phyloP scores from a whole-genome alignment of 2,329 filamentous ascomycete genomes.

The Monilinia vaccinii-corymbosi region DNA sequence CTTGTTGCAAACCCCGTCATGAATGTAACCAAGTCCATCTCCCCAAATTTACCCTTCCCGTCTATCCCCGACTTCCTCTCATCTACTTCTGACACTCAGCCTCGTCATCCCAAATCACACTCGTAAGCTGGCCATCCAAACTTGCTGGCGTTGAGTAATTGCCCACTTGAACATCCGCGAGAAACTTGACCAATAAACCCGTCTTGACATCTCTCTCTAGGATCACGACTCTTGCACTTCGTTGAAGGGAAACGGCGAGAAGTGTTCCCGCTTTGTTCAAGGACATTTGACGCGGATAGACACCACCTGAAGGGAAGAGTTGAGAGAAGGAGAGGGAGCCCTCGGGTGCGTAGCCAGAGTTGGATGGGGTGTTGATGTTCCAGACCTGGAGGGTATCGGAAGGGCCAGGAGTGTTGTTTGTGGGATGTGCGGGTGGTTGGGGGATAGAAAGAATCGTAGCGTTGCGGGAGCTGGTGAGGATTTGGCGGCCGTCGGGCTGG shows the following conservation, averaged over 20 bases:
- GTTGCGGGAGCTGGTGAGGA: slow-evolving; percentile 60
- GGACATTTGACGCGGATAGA: slow-evolving; percentile 38
- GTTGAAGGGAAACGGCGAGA: slow-evolving; percentile 38
- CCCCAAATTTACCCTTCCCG: no score
- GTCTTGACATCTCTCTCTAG: slow-evolving; percentile 33
- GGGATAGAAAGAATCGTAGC: slow-evolving; percentile 45
- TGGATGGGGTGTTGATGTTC: slow-evolving; percentile 39
- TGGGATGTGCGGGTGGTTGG: slow-evolving; percentile 33
- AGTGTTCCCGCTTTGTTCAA: slow-evolving; percentile 37
- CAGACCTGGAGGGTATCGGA: slow-evolving; percentile 60
- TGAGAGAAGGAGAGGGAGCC: slow-evolving; percentile 36
- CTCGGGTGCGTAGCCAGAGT: slow-evolving; percentile 35
- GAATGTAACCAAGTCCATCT: no score
- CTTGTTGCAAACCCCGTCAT: background rate
- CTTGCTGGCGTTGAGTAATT: background rate
- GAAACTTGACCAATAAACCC: slow-evolving; percentile 32
- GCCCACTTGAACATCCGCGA: slow-evolving; percentile 18
- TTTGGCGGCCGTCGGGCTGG: slow-evolving; percentile 50
- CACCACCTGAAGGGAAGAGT: slow-evolving; percentile 37
- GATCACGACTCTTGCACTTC: slow-evolving; percentile 34
- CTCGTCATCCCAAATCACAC: slow-evolving; percentile 27
- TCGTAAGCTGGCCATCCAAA: slow-evolving; percentile 21
- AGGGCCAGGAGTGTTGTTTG: slow-evolving; percentile 36
- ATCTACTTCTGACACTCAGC: background rate
- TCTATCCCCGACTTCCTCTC: background rate